Base-by-base conservation (phyloP, 2,329 filamentous ascomycete genomes). In the Colletotrichum liriopes region DNA sequence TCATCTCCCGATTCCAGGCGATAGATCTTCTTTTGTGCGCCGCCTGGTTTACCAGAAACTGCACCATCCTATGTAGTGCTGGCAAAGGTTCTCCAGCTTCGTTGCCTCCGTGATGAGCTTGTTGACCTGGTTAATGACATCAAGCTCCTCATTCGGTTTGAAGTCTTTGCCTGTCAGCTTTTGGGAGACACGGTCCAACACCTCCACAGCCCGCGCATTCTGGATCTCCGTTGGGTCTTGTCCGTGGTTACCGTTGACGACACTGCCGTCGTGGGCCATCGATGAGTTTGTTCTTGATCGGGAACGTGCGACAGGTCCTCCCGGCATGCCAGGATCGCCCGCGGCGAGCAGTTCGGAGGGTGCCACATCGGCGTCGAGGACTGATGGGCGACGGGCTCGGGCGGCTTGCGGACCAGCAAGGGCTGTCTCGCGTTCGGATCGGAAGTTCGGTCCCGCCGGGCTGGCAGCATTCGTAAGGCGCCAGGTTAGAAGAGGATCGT, bases 51-150 rank as follows among this genome's bases (percentile, higher is more conserved):
- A 98, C 96, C 96, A 98, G 88, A 98, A 98, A 83, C 94, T 97
- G 84, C 96, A 98, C 96, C 96, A 98, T 75, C 96, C 96, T 77
- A 98, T 98, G 82, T 98, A 99, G 85, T 98, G 96, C 86, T 98
- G 96, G 81, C 96, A 99, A 73, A 99, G 86, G 81, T 98, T 98
- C 88, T 98, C 96, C 77, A 98, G 87, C 79, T 96, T 98, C 8
- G 96, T 99, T 29, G 96, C 96, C 85, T 99, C 96, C 73, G 93
- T 92, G 77, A 99, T 93, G 78, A 99, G 86, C 82, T 97, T 96
- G 82, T 98, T 96, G 6, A 99, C 97, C 84, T 99, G 96, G 73
- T 91, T 91, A 67, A 94, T 91, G 29, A 97, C 92, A 70, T 92
- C 92, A 74, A 99, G 87, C 83, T 98, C 96, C 78, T 97, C 93